These are phyloP conservation scores for Solanum raphanifolium DNA, from an alignment of 257 asterid genomes.

Conservation along the genomic window DNA sequence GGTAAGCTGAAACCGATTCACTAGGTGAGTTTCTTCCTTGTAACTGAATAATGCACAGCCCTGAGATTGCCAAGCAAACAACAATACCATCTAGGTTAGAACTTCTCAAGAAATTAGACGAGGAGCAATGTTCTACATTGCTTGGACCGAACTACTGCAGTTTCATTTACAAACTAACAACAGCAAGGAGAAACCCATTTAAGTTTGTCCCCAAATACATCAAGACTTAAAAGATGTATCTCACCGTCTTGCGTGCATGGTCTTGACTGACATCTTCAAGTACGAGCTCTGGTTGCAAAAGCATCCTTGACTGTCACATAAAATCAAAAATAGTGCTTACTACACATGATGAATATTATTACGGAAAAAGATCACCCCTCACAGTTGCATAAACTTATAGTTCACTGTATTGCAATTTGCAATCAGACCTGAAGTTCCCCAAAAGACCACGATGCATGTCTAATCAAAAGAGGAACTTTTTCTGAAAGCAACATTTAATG, in stretches of 20 bases:
- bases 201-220: background rate
- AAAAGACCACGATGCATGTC: background rate
- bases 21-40: background rate
- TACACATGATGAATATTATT: background rate
- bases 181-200: background rate
- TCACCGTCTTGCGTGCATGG: conserved; percentile 96
- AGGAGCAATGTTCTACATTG: background rate
- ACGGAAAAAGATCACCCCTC: background rate
- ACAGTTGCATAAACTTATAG: background rate
- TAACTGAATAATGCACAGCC: background rate
- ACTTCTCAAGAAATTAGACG: background rate
- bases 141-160: background rate
- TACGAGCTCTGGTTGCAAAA: conserved; percentile 77
- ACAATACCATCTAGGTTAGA: background rate
- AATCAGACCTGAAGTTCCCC: background rate
- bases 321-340: background rate
- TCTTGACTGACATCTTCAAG: conserved; percentile 99
- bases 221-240: conserved; percentile 9
- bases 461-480: background rate
- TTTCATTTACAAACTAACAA: background rate
- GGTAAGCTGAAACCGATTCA: background rate
- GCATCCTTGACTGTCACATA: conserved; percentile 86
- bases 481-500: background rate
- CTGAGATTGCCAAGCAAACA: background rate
- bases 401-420: background rate